Evolutionary conservation across 2,329 filamentous ascomycete species (phyloP).

Genomic region (Lomentospora prolificans): DNA sequence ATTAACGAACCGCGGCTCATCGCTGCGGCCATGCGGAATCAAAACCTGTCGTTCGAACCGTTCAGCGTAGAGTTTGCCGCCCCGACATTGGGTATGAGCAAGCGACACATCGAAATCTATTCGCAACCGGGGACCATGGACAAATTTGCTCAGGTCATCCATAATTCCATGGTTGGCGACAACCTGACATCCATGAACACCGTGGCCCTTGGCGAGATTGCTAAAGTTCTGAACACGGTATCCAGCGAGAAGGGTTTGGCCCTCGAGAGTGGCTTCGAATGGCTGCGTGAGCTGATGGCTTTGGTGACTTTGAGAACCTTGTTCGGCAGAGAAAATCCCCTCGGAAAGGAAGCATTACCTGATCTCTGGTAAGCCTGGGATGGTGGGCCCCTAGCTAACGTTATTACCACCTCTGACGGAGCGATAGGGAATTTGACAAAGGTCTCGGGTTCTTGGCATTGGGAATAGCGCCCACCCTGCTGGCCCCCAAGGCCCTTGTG

Average conservation of each 20-base stretch:
- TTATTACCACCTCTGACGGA: background rate
- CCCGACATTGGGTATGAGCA: slow-evolving; percentile 26
- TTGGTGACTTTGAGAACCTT: slow-evolving; percentile 28
- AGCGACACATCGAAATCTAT: slow-evolving; percentile 18
- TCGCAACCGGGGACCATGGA: slow-evolving; percentile 11
- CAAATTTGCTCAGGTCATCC: slow-evolving; percentile 22
- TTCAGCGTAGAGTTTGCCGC: slow-evolving; percentile 27
- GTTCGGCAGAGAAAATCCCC: slow-evolving; percentile 32
- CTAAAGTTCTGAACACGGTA: slow-evolving; percentile 13
- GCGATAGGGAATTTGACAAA: slow-evolving; percentile 1
- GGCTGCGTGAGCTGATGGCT: slow-evolving; percentile 27
- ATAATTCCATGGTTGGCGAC: slow-evolving; percentile 21
- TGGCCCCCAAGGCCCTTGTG: slow-evolving; percentile 20
- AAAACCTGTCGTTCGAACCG: slow-evolving; percentile 31
- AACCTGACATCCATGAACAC: slow-evolving; percentile 21
- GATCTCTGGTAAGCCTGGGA: slow-evolving; percentile 11
- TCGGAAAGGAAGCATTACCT: slow-evolving; percentile 18
- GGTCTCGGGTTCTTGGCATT: slow-evolving; percentile 19
- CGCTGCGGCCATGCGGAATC: slow-evolving; percentile 26
- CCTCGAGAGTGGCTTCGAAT: slow-evolving; percentile 27
- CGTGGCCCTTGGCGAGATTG: background rate
- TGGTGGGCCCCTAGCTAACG: background rate
- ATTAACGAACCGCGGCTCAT: slow-evolving; percentile 29
- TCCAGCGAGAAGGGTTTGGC: slow-evolving; percentile 15
- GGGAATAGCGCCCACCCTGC: slow-evolving; percentile 20